Percentiles rank a stretch among this genome's conserved stretches.
Conservation (phyloP, 2,329 filamentous ascomycete genomes). For the Monosporascus sp. region DNA sequence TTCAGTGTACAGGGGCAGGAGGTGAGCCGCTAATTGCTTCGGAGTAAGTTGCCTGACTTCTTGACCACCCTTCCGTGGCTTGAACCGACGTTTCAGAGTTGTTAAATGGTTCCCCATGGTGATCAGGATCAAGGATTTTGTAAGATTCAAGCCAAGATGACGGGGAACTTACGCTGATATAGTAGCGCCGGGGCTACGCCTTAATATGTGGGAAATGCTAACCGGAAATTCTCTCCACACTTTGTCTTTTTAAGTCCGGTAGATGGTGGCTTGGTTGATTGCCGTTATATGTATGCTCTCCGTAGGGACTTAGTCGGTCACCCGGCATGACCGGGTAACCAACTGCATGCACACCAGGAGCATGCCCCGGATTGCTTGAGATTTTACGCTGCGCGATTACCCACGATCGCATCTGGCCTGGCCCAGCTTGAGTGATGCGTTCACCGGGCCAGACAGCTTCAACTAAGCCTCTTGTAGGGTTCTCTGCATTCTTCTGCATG, state of each 20-base stretch:
- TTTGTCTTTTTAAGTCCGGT: background rate
- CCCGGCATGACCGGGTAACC: too few relatives aligned
- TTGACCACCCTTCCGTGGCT: background rate
- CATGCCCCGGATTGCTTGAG: too few relatives aligned
- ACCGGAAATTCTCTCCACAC: background rate
- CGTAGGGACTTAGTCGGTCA: too few relatives aligned
- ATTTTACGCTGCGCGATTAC: background rate
- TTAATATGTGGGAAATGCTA: background rate
- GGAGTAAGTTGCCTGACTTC: background rate
- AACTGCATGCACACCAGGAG: too few relatives aligned
- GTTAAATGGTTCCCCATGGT: background rate
- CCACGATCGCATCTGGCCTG: background rate
- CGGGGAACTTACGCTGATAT: background rate
- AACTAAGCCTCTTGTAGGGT: background rate
- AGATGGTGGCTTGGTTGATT: too few relatives aligned
- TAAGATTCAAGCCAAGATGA: background rate
- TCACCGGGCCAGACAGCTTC: background rate
- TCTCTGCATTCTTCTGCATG: background rate
- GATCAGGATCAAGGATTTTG: background rate
- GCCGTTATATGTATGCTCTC: too few relatives aligned
- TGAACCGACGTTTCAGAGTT: background rate
- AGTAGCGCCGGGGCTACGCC: background rate
- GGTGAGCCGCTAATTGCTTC: background rate
- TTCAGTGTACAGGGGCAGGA: background rate
- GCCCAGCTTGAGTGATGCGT: background rate